Percentiles rank a stretch among this genome's conserved stretches.
Evolutionary conservation across 495 filamentous ascomycete genomes (phyloP).

Genomic region (Neurospora intermedia): DNA sequence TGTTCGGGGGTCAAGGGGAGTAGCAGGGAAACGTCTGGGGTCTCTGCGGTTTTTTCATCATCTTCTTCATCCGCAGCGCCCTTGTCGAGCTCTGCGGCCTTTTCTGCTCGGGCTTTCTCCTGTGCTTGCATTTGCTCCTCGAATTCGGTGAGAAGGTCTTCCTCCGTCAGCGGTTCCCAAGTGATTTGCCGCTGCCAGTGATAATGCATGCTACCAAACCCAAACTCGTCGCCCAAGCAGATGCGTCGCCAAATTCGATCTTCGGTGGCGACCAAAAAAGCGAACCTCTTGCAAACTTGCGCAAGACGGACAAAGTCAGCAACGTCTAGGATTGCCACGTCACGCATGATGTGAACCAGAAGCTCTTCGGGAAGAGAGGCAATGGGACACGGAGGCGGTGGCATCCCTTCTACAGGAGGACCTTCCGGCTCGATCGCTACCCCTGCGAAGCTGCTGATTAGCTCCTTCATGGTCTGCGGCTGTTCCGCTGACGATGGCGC

Average conservation of each 20-base stretch:
- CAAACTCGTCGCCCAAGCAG: constrained; percentile 57
- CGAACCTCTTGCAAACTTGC: constrained; percentile 75
- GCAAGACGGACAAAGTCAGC: constrained; percentile 69
- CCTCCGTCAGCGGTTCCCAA: constrained; percentile 44
- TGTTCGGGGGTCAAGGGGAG: constrained; percentile 17
- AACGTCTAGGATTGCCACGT: constrained; percentile 66
- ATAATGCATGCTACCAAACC: constrained; percentile 80
- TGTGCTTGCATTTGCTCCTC: neutral
- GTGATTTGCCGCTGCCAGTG: constrained; percentile 53
- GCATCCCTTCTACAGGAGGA: constrained; percentile 50
- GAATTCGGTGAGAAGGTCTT: constrained; percentile 22
- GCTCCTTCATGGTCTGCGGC: constrained; percentile 44
- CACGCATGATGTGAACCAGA: constrained; percentile 46
- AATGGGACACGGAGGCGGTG: constrained; percentile 66
- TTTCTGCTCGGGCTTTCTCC: neutral
- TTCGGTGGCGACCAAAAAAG: constrained; percentile 74
- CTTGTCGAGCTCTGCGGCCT: constrained; percentile 3
- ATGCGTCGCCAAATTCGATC: constrained; percentile 83
- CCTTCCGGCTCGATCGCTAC: constrained; percentile 48
- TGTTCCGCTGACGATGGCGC: neutral
- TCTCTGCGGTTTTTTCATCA: constrained; percentile 5
- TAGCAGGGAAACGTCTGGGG: neutral
- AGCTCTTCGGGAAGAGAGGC: constrained; percentile 72
- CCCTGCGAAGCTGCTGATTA: constrained; percentile 64
- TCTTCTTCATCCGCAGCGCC: neutral